phyloP scores from a whole-genome alignment of 208 protist species.

The Trypanosoma rangeli region DNA sequence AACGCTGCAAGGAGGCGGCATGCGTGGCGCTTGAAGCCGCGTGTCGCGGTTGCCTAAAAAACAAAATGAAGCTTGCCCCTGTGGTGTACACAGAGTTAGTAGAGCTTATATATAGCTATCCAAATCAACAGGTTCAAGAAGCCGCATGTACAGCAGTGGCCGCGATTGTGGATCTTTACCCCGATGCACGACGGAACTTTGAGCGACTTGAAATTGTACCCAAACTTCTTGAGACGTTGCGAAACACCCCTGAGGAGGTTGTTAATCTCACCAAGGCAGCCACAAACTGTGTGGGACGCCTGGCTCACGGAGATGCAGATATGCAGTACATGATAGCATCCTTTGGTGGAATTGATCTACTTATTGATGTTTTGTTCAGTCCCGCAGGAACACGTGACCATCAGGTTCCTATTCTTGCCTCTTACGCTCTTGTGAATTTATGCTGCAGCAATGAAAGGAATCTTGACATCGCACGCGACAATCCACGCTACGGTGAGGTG shows the following conservation, averaged over 20 bases:
- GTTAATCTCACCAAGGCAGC: constrained; percentile 87
- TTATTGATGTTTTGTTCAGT: constrained; percentile 89
- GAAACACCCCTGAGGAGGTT: constrained; percentile 82
- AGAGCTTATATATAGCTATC: constrained; percentile 85
- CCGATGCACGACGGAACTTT: constrained; percentile 56
- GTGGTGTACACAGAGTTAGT: constrained; percentile 71
- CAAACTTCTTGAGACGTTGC: constrained; percentile 87
- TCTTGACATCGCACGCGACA: constrained; percentile 63
- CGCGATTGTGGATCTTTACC: constrained; percentile 75
- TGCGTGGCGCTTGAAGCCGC: constrained; percentile 87
- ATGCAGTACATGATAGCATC: constrained; percentile 80
- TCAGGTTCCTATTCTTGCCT: constrained; percentile 88
- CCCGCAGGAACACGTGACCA: constrained; percentile 80
- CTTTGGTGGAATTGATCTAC: constrained; percentile 78
- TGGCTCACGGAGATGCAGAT: constrained; percentile 78
- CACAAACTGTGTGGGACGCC: constrained; percentile 84
- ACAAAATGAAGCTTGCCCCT: constrained; percentile 58
- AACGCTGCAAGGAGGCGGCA: constrained; percentile 89
- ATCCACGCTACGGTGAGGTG: constrained; percentile 78
- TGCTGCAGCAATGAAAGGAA: constrained; percentile 87
- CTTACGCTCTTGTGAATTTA: constrained; percentile 88
- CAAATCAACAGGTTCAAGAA: constrained; percentile 92
- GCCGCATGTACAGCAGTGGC: constrained; percentile 85
- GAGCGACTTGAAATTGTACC: constrained; percentile 74
- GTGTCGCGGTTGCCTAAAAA: constrained; percentile 70